These are phyloP conservation scores for Prunus armeniaca DNA, from an alignment of 306 rosid genomes.

Conservation along the genomic window DNA sequence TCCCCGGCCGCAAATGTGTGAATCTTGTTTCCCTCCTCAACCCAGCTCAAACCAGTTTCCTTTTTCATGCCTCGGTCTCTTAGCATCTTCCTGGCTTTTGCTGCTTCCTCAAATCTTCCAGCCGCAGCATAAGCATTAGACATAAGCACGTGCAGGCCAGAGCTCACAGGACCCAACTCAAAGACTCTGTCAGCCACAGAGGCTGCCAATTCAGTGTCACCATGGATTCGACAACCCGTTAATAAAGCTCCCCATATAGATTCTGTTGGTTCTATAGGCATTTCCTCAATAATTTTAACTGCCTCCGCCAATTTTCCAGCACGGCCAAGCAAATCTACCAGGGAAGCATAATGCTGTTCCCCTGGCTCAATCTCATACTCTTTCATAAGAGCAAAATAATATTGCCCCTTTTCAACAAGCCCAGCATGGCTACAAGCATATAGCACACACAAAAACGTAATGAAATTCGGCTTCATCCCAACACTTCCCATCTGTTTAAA, in stretches of 20 bases:
- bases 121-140: constrained; percentile 89
- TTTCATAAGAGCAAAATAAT: constrained; percentile 61
- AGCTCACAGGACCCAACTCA: constrained; percentile 46
- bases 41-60: constrained; percentile 90
- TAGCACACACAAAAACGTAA: constrained; percentile 66
- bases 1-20: constrained; percentile 80
- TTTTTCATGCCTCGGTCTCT: constrained; percentile 75
- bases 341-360: constrained; percentile 65
- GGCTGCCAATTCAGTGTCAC: constrained; percentile 65
- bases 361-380: constrained; percentile 70
- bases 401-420: constrained; percentile 59
- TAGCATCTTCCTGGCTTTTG: constrained; percentile 62
- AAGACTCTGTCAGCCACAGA: constrained; percentile 68
- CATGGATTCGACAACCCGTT: constrained; percentile 79
- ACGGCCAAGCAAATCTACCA: constrained; percentile 88
- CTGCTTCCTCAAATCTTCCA: constrained; percentile 87
- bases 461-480: constrained; percentile 81
- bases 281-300: constrained; percentile 44
- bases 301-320: constrained; percentile 80
- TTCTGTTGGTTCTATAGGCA: constrained; percentile 82
- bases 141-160: constrained; percentile 61
- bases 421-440: constrained; percentile 94
- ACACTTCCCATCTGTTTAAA: constrained; percentile 50
- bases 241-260: constrained; percentile 83
- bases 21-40: constrained; percentile 76